Base-by-base conservation (phyloP, 129 eudicot species). In the Pseudognaphalium luteoalbum region DNA sequence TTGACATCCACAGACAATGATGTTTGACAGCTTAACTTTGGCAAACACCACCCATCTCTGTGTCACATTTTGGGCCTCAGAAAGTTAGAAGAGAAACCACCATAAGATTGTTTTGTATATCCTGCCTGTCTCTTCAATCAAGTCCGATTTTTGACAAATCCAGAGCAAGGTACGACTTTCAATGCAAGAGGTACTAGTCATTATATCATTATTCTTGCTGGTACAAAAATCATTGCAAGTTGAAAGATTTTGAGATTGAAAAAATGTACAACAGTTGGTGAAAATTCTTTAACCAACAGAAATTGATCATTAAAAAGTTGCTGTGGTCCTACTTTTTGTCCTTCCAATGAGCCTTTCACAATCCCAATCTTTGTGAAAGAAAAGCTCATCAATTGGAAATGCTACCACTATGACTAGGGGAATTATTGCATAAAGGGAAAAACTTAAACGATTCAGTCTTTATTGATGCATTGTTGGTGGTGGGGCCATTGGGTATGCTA, bases 401-500 rank as follows among this genome's bases (percentile, higher is more conserved):
- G 70, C 73, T 81, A 76, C 73, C 72, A 82, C 85, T 82, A 82
- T 59, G 72, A 77, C 73, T 77, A 71, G 70, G 71, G 77, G 44
- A 57, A 76, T 79, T 83, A 83, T 83, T 80, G 81, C 83, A 82
- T 30, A 69, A 77, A 67, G 44, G 58, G 58, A 22, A 61, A 72
- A 65, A 72, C 20, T 66, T n/a, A 6, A 19, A 39, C 50, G 51
- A 77, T 62, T 66, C 58, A 4, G 34, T 54, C 16, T 61, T 81
- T 75, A 87, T 80, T 90, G 89, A 76, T 86, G 91, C 91, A 88
- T 90, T 11, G 90, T 63, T 60, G 96, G 96, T 15, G 93, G 96
- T 2, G 96, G 98, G n/a, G 93, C 87, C 93, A 92, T 84, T 0
- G 96, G 95, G 68, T 88, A 93, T 9, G 95, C 96, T 5, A 90